Evolutionary conservation across 1,284 basidiomycete genomes (phyloP), one percentile per base, ranked within the genome.

Genomic region (Rhodotorula sp.): DNA sequence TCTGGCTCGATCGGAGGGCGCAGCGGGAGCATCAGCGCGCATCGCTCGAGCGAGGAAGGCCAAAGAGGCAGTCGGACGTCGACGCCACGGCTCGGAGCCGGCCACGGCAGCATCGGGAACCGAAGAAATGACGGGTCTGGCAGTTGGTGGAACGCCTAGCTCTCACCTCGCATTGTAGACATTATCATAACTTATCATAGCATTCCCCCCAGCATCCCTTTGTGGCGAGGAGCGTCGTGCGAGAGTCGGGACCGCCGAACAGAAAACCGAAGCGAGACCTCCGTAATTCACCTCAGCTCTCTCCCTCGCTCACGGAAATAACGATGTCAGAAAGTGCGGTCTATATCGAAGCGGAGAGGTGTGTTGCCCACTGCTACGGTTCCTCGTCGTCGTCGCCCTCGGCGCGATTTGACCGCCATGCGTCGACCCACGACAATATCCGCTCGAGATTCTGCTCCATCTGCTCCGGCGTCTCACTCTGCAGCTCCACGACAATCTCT

Each of bases 401-500:
- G 10, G 18, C 52, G 38, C 71, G 60, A 34, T 74, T 56, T 31
- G 49, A 15, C 21, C 58, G 47, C 72, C 72, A 76, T 0, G 61
- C 64, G 38, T 72, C 66, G 48, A 76, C 70, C 97, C 97, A 99
- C 69, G 87, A 83, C 31, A 91, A 86, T 68, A 98, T 90, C 74
- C 93, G 85, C 18, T 86, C 84, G 8, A 97, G 88, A 79, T 98
- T 98, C 48, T 87, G 85, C 79, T 97, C 90, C 61, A 98, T 84
- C 77, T 98, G 89, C 49, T 90, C 89, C 57, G 86, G 87, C 23
- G 84, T 86, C 79, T 95, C 90, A 79, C 91, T 93, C 72, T 85
- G 82, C 34, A 99, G 85, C 80, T 93, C 92, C 31, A 98, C 89
- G 47, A 99, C 86, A 73, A 95, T 91, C 80, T 93, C 89, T 31